Percentiles rank a stretch among this genome's conserved stretches.
Evolutionary conservation across 768 basidiomycete genomes (phyloP).

Genomic region (Boletus rubescentipes): DNA sequence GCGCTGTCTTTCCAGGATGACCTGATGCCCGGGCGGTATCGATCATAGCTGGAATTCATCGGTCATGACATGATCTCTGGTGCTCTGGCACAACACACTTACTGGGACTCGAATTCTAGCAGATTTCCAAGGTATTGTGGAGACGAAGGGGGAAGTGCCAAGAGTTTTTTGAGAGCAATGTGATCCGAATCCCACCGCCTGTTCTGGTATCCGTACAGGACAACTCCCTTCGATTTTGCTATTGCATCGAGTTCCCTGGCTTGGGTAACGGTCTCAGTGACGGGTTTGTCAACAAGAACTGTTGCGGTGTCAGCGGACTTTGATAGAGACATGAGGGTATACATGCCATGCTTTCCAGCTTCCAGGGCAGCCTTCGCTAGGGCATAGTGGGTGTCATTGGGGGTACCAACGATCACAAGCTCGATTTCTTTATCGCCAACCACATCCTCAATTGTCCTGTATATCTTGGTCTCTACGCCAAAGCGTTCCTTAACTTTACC

Average conservation of each 20-base stretch:
- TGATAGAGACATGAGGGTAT: background rate
- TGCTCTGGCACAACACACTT: slow-evolving; percentile 21
- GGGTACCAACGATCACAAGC: slow-evolving; percentile 65
- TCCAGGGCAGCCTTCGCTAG: slow-evolving; percentile 64
- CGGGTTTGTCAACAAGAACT: slow-evolving; percentile 83
- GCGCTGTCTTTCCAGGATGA: slow-evolving; percentile 80
- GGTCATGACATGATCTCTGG: background rate
- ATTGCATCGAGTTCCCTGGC: slow-evolving; percentile 60
- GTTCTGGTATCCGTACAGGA: slow-evolving; percentile 74
- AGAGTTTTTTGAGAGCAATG: slow-evolving; percentile 58
- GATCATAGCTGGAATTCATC: slow-evolving; percentile 56
- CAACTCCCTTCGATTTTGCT: slow-evolving; percentile 56
- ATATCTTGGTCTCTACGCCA: slow-evolving; percentile 55
- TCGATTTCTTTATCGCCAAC: slow-evolving; percentile 64
- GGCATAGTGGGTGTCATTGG: slow-evolving; percentile 70
- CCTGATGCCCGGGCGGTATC: slow-evolving; percentile 63
- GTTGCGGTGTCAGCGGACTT: background rate
- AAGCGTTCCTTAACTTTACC: slow-evolving; percentile 69
- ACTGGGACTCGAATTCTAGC: slow-evolving; percentile 77
- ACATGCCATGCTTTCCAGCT: slow-evolving; percentile 71
- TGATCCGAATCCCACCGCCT: slow-evolving; percentile 81
- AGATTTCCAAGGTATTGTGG: slow-evolving; percentile 58
- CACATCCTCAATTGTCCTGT: slow-evolving; percentile 60
- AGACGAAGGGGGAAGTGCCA: slow-evolving; percentile 51
- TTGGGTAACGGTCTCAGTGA: slow-evolving; percentile 58